phyloP scores from a whole-genome alignment of 1,284 basidiomycete species.

The Pisolithus thermaeus region DNA sequence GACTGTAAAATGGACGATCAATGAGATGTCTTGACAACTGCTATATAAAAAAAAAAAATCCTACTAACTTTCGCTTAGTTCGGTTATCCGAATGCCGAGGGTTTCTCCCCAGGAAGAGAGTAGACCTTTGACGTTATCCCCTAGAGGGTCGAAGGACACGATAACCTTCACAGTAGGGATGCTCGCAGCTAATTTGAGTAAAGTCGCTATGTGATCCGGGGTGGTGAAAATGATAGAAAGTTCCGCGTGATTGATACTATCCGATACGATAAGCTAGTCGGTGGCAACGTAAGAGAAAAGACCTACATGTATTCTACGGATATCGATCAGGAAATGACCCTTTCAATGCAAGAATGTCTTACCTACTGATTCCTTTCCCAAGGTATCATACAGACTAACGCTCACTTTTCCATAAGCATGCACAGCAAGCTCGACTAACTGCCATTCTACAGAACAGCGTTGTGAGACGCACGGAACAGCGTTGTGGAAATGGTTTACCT shows the following conservation, averaged over 20 bases:
- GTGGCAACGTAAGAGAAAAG: conserved; percentile 9
- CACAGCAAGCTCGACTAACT: conserved; percentile 76
- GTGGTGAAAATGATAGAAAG: conserved; percentile 74
- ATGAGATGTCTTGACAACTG: neutral
- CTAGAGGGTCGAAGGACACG: conserved; percentile 73
- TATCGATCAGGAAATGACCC: neutral
- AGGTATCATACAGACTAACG: conserved; percentile 87
- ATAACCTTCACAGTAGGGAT: conserved; percentile 70
- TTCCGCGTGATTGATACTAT: conserved; percentile 81
- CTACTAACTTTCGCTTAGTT: conserved; percentile 61
- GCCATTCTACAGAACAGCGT: conserved; percentile 66
- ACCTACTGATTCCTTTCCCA: conserved; percentile 82
- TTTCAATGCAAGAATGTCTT: conserved; percentile 20
- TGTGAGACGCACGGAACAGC: conserved; percentile 1
- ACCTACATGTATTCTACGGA: conserved; percentile 67
- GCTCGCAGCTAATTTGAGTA: conserved; percentile 65
- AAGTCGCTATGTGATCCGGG: conserved; percentile 64
- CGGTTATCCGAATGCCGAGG: conserved; percentile 59
- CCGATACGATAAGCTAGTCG: conserved; percentile 8
- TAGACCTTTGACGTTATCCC: conserved; percentile 55
- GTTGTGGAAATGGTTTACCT: conserved; percentile 37
- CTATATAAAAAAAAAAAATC: no score
- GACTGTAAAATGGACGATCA: conserved; percentile 36
- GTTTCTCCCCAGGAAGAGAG: conserved; percentile 71
- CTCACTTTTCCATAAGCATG: conserved; percentile 80